Conservation (phyloP, 352 stramenopile genomes). For the Pythium vanterpoolii region DNA sequence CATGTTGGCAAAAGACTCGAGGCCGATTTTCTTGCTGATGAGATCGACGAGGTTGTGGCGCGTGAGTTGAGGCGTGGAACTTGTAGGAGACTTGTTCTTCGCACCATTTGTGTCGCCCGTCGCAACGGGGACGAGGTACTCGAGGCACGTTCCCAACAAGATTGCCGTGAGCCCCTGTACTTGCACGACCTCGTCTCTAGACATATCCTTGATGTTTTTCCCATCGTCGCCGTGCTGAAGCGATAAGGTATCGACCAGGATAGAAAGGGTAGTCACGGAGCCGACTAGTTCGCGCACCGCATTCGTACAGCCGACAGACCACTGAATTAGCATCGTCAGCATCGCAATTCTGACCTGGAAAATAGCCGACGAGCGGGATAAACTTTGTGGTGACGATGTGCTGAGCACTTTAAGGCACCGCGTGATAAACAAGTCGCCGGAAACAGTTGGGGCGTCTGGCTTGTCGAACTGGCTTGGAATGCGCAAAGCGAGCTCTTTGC, state of each 20-base stretch:
- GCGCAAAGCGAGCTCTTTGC: constrained; percentile 68
- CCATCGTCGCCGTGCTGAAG: not conserved
- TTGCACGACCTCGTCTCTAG: constrained; percentile 27
- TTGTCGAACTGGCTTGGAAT: constrained; percentile 48
- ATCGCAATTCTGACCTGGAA: constrained; percentile 58
- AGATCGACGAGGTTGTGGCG: constrained; percentile 64
- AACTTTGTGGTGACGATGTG: not conserved
- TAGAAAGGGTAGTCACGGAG: constrained; percentile 54
- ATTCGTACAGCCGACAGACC: constrained; percentile 54
- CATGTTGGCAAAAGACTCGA: constrained; percentile 62
- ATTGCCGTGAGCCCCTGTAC: constrained; percentile 44
- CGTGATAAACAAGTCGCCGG: constrained; percentile 58
- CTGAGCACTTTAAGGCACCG: constrained; percentile 48
- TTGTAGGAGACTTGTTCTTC: not conserved
- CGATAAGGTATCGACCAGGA: constrained; percentile 35
- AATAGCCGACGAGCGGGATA: constrained; percentile 18
- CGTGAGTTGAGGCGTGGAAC: constrained; percentile 27
- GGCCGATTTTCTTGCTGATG: constrained; percentile 56
- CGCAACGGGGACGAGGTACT: constrained; percentile 32
- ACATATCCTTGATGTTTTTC: not conserved
- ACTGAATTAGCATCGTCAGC: constrained; percentile 51
- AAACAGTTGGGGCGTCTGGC: constrained; percentile 41
- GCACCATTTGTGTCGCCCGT: not conserved
- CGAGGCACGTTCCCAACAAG: constrained; percentile 54
- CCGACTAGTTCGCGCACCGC: constrained; percentile 55